A percentile compares a stretch with the other conserved stretches of the same genome.
Conservation (phyloP, 345 rosid species). For the Punica granatum region DNA sequence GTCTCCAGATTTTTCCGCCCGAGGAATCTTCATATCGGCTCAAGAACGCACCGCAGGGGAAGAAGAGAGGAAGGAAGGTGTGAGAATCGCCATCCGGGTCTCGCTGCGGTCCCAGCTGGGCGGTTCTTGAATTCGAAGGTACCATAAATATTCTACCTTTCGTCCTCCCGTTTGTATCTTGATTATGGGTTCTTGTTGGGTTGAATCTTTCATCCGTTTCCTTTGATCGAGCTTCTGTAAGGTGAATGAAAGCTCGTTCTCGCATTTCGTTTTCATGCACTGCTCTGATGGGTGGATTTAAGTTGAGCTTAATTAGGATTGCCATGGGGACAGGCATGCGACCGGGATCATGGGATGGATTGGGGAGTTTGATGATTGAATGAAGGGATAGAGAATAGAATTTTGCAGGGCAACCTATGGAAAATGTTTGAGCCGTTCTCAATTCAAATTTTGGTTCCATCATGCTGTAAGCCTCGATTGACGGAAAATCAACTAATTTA, state of each 20-base stretch:
- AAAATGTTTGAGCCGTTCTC: not conserved
- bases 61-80: not conserved
- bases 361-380: not conserved
- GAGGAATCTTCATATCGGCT: not conserved
- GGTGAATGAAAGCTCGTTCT: not conserved
- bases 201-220: not conserved
- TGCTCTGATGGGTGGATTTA: not conserved
- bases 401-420: not conserved
- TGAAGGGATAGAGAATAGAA: not conserved
- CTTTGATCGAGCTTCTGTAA: not conserved
- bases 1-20: slow-evolving; percentile 9
- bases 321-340: not conserved
- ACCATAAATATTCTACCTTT: not conserved
- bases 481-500: not conserved
- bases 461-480: not conserved
- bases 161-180: not conserved
- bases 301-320: not conserved
- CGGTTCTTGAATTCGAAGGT: slow-evolving; percentile 32
- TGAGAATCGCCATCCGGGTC: slow-evolving; percentile 29
- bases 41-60: not conserved
- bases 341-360: not conserved
- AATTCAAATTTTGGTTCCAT: not conserved
- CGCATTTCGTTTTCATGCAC: not conserved
- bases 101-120: slow-evolving; percentile 1
- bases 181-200: not conserved